Base-by-base conservation (phyloP, 257 asterid genomes). In the Primulina tabacum region DNA sequence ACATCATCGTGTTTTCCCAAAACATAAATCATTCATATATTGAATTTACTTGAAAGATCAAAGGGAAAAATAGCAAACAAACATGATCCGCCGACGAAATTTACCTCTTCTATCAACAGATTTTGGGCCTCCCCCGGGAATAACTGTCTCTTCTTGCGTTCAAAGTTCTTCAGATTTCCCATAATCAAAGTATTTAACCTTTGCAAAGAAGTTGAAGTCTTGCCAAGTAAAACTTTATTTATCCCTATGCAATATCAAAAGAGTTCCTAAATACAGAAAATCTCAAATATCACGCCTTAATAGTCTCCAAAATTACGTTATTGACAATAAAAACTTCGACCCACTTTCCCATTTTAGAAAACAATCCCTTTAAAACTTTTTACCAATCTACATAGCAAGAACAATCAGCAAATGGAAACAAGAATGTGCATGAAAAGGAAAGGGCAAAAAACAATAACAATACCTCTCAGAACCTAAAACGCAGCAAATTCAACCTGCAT, bases 81-180 rank as follows among this genome's bases (percentile, higher is more conserved):
- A 55, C 18, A 71, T 26, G 50, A 66, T 37, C 43, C 37, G 62
- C 38, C 59, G 29, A 52, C 24, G 14, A 28, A 9, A 11, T 60
- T 52, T 64, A 86, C 86, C 91, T 90, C 97, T 58, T 85, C 81
- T 64, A 80, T 82, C 80, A 86, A 60, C 61, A 82, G 71, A 78
- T 40, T 73, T 47, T 74, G 86, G 62, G 81, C 75, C 73, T 84
- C 78, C 28, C 77, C 64, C 10, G 82, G 79, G 24, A 75, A 65
- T 30, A 82, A 66, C 59, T 82, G 94, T 68, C 90, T 82, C 80
- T 80, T 86, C 85, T 79, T 85, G 70, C 57, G 73, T 40, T 82
- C 89, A 69, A 65, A 37, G 37, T 77, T 77, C 72, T 66, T 81
- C 70, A 21, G 28, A 62, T 78, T 75, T 60, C 67, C 86, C 84